Conservation (phyloP, 78 protist genomes). For the Planoprotostelium fungivorum region DNA sequence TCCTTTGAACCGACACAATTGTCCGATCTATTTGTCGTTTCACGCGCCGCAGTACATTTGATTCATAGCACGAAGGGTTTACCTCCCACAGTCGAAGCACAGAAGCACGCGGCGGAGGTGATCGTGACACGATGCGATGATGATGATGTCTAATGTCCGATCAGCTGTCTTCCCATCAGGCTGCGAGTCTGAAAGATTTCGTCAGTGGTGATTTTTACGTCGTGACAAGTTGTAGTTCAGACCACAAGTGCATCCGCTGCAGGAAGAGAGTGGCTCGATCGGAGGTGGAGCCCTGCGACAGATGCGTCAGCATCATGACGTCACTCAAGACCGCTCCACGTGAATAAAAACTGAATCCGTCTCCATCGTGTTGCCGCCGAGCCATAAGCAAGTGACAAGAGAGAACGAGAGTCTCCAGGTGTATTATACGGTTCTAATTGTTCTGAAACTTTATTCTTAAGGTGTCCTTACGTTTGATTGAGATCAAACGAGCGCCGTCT, state of each 20-base stretch:
- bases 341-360: too few species aligned
- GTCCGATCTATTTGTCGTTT: not conserved
- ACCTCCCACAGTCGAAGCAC: not conserved
- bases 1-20: not conserved
- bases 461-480: too few species aligned
- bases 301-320: not conserved
- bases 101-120: not conserved
- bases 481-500: too few species aligned
- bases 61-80: not conserved
- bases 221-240: not conserved
- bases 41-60: not conserved
- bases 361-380: too few species aligned
- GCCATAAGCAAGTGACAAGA: too few species aligned
- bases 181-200: not conserved
- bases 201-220: not conserved
- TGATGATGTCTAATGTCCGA: not conserved
- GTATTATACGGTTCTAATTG: too few species aligned
- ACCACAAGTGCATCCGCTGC: not conserved
- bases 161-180: not conserved
- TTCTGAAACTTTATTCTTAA: too few species aligned
- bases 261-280: not conserved
- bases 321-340: too few species aligned
- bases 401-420: too few species aligned
- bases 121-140: not conserved
- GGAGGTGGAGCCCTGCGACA: not conserved